Evolutionary conservation across 2,329 filamentous ascomycete species (phyloP), one percentile per base, ranked within the genome.

Genomic region (Colletotrichum tofieldiae): DNA sequence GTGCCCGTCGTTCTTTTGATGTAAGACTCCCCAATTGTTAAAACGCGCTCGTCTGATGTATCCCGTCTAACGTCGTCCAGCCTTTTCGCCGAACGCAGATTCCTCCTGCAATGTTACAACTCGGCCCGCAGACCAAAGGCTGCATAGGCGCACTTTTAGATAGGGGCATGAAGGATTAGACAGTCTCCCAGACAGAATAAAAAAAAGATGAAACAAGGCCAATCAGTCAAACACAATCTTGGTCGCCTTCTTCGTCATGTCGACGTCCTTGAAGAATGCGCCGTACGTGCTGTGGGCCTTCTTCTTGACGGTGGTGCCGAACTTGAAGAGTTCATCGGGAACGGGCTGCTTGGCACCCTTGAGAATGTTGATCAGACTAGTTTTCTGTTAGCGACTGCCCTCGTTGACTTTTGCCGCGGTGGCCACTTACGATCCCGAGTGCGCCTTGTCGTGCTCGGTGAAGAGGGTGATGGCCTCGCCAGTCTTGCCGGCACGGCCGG

Each of bases 221-320:
- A 65, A 59, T 73, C 81, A 89, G 79, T 97, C 94, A 85, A 98
- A 98, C 58, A 91, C 95, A 80, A 98, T 97, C 87, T 98, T 98
- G 69, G 93, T 96, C 37, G 94, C 92, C 82, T 93, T 92, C 84
- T 96, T 93, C 81, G 89, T 94, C 82, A 92, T 92, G 77, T 94
- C 93, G 11, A 94, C 91, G 77, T 98, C 94, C 84, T 96, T 98
- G 88, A 93, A 98, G 81, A 98, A 98, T 41, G 95, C 94, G 69
- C 96, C 96, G 80, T 98, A 99, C 59, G 94, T 93, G 79, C 95
- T 93, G 84, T 99, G 96, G 60, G 92, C 90, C 94, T 98, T 98
- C 91, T 97, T 98, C 91, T 98, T 99, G 64, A 99, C 96, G 0
- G 96, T 98, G 29, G 95, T 97, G 78, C 96, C 96, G 77, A 98